Percentiles rank a stretch among this genome's conserved stretches.
phyloP scores from a whole-genome alignment of 495 filamentous ascomycete genomes.

The Talaromyces ruber region DNA sequence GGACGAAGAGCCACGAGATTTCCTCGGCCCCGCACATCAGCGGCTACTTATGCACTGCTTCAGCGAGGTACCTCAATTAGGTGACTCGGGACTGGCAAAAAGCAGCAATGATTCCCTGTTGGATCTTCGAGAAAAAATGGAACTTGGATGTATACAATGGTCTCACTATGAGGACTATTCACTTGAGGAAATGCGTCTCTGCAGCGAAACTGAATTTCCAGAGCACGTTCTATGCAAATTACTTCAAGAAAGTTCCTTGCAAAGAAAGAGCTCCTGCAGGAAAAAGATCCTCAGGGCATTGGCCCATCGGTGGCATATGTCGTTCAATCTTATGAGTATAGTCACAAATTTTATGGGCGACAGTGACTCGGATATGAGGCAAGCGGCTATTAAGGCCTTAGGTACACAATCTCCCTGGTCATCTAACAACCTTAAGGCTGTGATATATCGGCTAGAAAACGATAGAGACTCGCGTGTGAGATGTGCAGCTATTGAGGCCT shows the following conservation, averaged over 20 bases:
- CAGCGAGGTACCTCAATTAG: conserved; percentile 20
- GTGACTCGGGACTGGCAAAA: conserved; percentile 15
- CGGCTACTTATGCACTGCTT: conserved; percentile 33
- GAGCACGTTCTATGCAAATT: conserved; percentile 12
- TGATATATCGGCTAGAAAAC: neutral
- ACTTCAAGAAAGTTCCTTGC: conserved; percentile 10
- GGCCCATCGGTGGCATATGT: conserved; percentile 9
- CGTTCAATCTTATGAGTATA: conserved; percentile 12
- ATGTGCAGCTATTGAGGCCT: neutral
- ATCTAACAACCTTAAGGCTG: neutral
- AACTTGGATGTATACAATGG: conserved; percentile 1
- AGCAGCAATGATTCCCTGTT: conserved; percentile 17
- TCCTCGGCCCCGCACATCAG: conserved; percentile 28
- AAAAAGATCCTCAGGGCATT: conserved; percentile 10
- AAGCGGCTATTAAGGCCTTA: neutral
- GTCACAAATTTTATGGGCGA: conserved; percentile 9
- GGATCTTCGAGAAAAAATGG: neutral
- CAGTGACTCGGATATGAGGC: conserved; percentile 1
- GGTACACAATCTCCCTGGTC: neutral
- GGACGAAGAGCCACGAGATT: conserved; percentile 27
- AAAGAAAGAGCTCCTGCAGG: neutral
- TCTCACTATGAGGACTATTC: neutral
- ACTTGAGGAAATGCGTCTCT: neutral
- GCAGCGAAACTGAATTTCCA: conserved; percentile 18
- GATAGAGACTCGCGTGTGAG: neutral